Percentiles rank a stretch among this genome's conserved stretches.
Evolutionary conservation across 495 filamentous ascomycete species (phyloP).

Genomic region (Daldinia bambusicola): DNA sequence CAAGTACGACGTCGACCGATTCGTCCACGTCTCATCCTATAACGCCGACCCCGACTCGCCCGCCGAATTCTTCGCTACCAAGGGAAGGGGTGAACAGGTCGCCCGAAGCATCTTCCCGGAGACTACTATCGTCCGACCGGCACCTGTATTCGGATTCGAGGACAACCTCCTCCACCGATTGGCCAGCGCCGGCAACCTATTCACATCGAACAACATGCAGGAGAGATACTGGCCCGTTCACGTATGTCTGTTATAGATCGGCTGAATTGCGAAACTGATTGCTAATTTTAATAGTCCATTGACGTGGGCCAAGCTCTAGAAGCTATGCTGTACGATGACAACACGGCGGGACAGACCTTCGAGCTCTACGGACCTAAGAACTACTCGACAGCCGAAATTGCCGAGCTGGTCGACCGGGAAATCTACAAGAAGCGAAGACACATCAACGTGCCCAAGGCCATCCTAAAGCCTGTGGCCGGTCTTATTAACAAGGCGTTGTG

Average conservation of each 20-base stretch:
- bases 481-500: conserved; percentile 82
- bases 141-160: conserved; percentile 94
- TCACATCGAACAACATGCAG: conserved; percentile 92
- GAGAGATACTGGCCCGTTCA: conserved; percentile 93
- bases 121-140: conserved; percentile 95
- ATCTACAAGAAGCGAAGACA: conserved; percentile 89
- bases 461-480: conserved; percentile 76
- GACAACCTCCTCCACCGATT: conserved; percentile 90
- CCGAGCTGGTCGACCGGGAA: conserved; percentile 87
- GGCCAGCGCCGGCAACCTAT: conserved; percentile 77
- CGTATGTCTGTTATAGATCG: conserved; percentile 62
- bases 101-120: conserved; percentile 94
- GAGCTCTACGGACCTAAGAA: conserved; percentile 96
- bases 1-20: conserved; percentile 98
- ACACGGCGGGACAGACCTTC: conserved; percentile 86
- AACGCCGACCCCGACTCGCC: conserved; percentile 84
- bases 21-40: conserved; percentile 95
- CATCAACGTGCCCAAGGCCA: conserved; percentile 86
- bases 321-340: conserved; percentile 88
- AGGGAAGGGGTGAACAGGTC: conserved; percentile 85
- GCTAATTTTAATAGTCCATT: conserved; percentile 66
- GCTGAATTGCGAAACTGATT: background rate
- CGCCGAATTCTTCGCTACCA: conserved; percentile 89
- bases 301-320: conserved; percentile 92
- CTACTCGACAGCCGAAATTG: conserved; percentile 88